Percentiles rank a stretch among this genome's conserved stretches.
These are phyloP conservation scores for Jaltomata sinuosa DNA, from an alignment of 257 asterid species.

Conservation along the genomic window DNA sequence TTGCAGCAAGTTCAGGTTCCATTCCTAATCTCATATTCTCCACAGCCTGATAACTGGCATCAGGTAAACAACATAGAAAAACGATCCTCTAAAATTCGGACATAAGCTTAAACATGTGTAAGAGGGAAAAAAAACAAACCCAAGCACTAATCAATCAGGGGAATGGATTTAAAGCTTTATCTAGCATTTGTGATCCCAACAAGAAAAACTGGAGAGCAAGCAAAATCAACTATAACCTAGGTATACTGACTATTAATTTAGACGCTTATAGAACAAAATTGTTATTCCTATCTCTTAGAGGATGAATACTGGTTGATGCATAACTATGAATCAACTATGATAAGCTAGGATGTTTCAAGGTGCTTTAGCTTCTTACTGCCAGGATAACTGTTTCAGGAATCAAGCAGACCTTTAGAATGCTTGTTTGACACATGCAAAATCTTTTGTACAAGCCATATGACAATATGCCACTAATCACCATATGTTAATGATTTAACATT, in stretches of 20 bases:
- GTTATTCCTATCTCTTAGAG: neutral
- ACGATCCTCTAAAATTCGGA: neutral
- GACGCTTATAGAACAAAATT: neutral
- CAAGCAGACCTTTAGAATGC: neutral
- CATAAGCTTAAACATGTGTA: neutral
- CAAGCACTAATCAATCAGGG: neutral
- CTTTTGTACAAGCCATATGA: neutral
- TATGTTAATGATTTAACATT: neutral
- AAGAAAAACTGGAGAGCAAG: neutral
- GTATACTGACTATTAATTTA: neutral
- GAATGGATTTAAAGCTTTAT: neutral
- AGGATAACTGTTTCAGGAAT: neutral
- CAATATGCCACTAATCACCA: neutral
- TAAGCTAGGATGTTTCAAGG: neutral
- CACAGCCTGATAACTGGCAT: constrained; percentile 79
- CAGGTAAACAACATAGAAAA: neutral
- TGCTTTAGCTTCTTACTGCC: neutral
- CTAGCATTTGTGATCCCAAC: neutral
- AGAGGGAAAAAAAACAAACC: neutral
- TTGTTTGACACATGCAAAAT: neutral
- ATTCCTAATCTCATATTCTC: constrained; percentile 95
- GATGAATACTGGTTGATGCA: neutral
- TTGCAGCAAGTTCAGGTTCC: constrained; percentile 87
- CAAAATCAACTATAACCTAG: neutral
- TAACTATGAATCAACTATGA: neutral